Base-by-base conservation (phyloP, 306 rosid species). In the Corylus avellana region DNA sequence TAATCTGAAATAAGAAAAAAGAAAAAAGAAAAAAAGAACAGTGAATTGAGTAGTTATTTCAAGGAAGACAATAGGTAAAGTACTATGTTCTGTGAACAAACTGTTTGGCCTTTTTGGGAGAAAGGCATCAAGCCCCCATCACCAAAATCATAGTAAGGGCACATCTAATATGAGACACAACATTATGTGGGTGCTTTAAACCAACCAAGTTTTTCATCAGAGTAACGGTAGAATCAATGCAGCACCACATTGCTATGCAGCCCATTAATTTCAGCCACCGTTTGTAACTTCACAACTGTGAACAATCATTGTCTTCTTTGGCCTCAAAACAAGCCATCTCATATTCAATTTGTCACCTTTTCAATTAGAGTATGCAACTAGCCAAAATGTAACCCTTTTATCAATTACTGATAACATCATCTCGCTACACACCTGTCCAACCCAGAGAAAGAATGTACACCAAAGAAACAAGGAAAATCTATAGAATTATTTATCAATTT, bases 271-370 rank as follows among this genome's bases (percentile, higher is more conserved):
- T 37, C 35, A 66, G 25, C 49, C 25, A 16, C 46, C 8, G 18
- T 37, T 25, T 66, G 49, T 39, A 66, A 42, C 49, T 37, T 17
- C 50, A 7, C 1, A 29, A 67, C 18, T 37, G 72, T 67, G 50
- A 50, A 59, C 20, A 5, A 27, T 25, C 35, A 37, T 7, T 58
- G 44, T 12, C n/a, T 61, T 70, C 14, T 49, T 50, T 82, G 22
- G 61, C 59, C 17, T 78, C 16, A 10, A 69, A 82, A 70, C 56
- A 47, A 80, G 76, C 74, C 29, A 70, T 62, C 20, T 27, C 11
- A 75, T 63, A 63, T 16, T 47, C 32, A 48, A 18, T 55, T 81
- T 39, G 37, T 75, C 32, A 32, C 48, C 18, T 39, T 68, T 70
- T 69, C 68, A 73, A 54, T 44, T 12, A 4, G 55, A 66, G 77